These are phyloP conservation scores for Truncatella angustata DNA, from an alignment of 2,329 filamentous ascomycete species.

Conservation along the genomic window DNA sequence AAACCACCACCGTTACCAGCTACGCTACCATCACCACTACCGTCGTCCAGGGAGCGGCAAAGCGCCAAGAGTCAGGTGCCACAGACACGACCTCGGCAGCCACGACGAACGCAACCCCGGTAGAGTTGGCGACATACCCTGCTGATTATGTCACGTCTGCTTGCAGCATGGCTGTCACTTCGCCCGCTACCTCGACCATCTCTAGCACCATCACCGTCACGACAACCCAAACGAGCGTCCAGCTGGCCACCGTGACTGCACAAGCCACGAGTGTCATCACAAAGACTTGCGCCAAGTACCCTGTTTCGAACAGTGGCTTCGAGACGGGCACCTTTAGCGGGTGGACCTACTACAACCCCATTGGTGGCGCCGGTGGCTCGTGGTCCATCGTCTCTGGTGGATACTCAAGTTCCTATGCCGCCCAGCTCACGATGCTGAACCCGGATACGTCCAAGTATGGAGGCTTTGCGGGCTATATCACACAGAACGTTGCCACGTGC, in stretches of 20 bases:
- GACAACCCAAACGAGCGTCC: background rate
- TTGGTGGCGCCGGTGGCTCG: background rate
- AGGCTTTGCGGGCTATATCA: background rate
- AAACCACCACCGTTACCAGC: background rate
- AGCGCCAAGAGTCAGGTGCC: background rate
- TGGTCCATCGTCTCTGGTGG: background rate
- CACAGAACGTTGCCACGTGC: background rate
- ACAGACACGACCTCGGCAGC: no score
- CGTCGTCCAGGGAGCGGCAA: background rate
- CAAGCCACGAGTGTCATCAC: background rate
- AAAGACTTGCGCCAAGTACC: background rate
- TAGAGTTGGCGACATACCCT: background rate
- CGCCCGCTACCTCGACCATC: background rate
- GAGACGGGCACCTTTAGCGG: background rate
- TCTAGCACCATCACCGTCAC: constrained; percentile 1
- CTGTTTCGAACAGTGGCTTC: background rate
- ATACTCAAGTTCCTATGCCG: background rate
- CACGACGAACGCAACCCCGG: background rate
- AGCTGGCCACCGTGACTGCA: background rate
- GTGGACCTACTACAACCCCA: background rate
- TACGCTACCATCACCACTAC: background rate
- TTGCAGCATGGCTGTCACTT: background rate
- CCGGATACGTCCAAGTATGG: background rate
- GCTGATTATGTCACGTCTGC: background rate
- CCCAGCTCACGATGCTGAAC: background rate